phyloP scores from a whole-genome alignment of 768 basidiomycete species.

The Naganishia vishniacii region DNA sequence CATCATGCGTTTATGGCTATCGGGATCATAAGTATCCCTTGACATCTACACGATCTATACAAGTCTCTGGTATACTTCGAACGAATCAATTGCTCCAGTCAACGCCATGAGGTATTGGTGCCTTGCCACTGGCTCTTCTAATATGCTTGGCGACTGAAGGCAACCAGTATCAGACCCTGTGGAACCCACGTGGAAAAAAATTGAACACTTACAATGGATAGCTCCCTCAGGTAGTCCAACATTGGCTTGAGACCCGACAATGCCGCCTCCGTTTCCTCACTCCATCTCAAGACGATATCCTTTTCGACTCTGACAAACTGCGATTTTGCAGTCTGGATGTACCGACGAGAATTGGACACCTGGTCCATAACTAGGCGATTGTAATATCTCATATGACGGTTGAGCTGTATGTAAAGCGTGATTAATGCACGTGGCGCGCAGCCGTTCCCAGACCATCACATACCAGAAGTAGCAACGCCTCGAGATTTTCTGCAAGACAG shows the following conservation, averaged over 20 bases:
- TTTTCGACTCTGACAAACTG: slow-evolving; percentile 24
- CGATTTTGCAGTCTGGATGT: slow-evolving; percentile 20
- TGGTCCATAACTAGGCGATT: slow-evolving; percentile 22
- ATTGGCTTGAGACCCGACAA: not conserved
- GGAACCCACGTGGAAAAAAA: no score
- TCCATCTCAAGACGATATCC: slow-evolving; percentile 25
- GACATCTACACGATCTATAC: not conserved
- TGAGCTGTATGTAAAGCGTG: slow-evolving; percentile 12
- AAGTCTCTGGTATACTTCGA: slow-evolving; percentile 17
- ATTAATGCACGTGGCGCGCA: no score
- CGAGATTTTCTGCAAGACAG: slow-evolving; percentile 15
- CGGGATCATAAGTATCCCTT: no score
- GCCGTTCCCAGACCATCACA: not conserved
- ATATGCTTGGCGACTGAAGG: not conserved
- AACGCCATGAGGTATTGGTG: slow-evolving; percentile 10
- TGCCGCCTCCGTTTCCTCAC: slow-evolving; percentile 15
- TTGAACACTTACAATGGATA: not conserved
- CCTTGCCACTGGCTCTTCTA: slow-evolving; percentile 5
- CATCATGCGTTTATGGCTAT: no score
- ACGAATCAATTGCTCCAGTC: slow-evolving; percentile 1
- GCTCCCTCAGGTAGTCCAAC: slow-evolving; percentile 6
- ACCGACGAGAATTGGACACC: slow-evolving; percentile 11
- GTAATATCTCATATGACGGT: slow-evolving; percentile 24
- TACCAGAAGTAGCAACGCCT: slow-evolving; percentile 20
- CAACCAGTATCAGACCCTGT: not conserved